Percentiles rank a stretch among this genome's conserved stretches.
Conservation (phyloP, 768 basidiomycete genomes). For the Boletus rubescentipes region DNA sequence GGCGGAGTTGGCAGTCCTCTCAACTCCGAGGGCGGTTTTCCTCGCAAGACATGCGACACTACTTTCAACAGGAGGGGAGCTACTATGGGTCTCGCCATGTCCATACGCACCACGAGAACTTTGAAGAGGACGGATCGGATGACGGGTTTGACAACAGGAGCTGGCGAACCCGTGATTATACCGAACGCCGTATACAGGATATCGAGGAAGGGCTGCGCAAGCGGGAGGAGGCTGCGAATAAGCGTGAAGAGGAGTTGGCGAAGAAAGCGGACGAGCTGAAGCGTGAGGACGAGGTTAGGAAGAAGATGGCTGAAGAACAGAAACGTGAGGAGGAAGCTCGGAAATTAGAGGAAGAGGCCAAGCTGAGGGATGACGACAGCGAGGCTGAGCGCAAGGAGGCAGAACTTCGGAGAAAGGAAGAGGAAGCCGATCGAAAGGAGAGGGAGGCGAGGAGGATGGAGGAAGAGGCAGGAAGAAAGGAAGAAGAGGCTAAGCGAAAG, state of each 20-base stretch:
- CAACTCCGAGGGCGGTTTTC: constrained; percentile 27
- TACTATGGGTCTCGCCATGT: constrained; percentile 18
- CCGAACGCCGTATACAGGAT: constrained; percentile 32
- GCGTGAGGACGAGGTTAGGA: constrained; percentile 30
- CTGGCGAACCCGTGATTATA: constrained; percentile 32
- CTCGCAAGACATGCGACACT: constrained; percentile 31
- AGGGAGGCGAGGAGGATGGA: constrained; percentile 27
- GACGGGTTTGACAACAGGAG: constrained; percentile 32
- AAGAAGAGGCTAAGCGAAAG: constrained; percentile 31
- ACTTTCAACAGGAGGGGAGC: constrained; percentile 22
- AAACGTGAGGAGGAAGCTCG: constrained; percentile 30
- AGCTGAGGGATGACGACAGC: constrained; percentile 25
- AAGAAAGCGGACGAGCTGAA: constrained; percentile 38
- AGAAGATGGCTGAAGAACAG: constrained; percentile 25
- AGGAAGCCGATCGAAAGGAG: constrained; percentile 33
- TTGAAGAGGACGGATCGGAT: constrained; percentile 30
- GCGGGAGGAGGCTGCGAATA: constrained; percentile 35
- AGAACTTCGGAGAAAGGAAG: constrained; percentile 32
- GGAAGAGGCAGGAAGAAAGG: constrained; percentile 29
- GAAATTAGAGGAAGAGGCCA: constrained; percentile 28
- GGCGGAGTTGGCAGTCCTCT: constrained; percentile 32
- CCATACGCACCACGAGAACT: constrained; percentile 29
- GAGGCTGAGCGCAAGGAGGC: constrained; percentile 26
- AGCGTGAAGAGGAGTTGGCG: constrained; percentile 34
- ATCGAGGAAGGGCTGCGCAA: constrained; percentile 31